Evolutionary conservation across 306 rosid species (phyloP), one percentile per base, ranked within the genome.

Genomic region (Aeschynomene evenia): DNA sequence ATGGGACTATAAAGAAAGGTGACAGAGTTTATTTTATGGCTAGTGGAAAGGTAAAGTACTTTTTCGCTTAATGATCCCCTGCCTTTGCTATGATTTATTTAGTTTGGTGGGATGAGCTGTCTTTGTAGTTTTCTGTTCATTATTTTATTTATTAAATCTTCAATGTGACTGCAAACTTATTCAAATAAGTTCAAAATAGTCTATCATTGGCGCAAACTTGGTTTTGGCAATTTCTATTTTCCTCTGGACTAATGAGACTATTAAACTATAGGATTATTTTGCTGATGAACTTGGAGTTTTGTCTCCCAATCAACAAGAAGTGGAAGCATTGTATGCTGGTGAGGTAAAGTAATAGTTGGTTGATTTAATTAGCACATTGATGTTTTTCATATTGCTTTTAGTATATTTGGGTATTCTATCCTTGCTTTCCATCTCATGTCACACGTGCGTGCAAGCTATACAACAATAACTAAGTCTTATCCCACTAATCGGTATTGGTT

Each of bases 221-320:
- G 68, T 50, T 66, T 18, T 23, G 23, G 52, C 43, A 56, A 26
- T 66, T 53, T 18, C 40, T 18, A 52, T 29, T 39, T 33, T 66
- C 67, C 40, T 56, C 58, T 70, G 26, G 50, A 55, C 53, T 62
- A 39, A 59, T 70, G 45, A 57, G 34, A 49, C 66, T 55, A 62
- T 46, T 52, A 58, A 71, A 63, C 36, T 23, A 2, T 83, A 85
- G 96, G 96, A 88, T 51, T 92, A 92, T 64, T 88, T 69, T 86
- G 96, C 96, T 54, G 98, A 92, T 80, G 98, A 90, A 72, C 66
- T 90, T 71, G 98, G 98, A 77, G 98, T 92, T 68, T 79, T 92
- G 66, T 90, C 96, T 61, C 98, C 98, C 28, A 88, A 66, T 77
- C 98, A 92, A 83, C 70, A 80, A 65, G 93, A 88, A 75, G 98